Conservation (phyloP, 805 yeast species). For the Yamadazyma endophytica region DNA sequence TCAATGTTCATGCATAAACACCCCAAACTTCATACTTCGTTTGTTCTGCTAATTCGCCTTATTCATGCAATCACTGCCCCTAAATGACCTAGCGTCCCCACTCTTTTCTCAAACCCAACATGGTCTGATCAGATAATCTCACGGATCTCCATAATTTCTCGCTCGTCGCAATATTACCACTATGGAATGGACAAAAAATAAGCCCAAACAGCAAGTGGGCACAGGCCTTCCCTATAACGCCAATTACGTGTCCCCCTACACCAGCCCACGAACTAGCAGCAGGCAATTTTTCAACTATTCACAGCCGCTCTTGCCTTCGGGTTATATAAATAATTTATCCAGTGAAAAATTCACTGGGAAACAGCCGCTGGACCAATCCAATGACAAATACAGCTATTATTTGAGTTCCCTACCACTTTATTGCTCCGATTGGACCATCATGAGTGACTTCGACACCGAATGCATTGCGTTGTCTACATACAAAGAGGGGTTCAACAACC, state of each 20-base stretch:
- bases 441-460: conserved; percentile 29
- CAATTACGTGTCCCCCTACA: conserved; percentile 3
- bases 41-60: no score
- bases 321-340: neutral
- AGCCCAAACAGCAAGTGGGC: no score
- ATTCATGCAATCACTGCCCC: no score
- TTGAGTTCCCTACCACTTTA: conserved; percentile 28
- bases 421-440: conserved; percentile 31
- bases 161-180: no score
- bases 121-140: no score
- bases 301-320: conserved; percentile 12
- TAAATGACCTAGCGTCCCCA: no score
- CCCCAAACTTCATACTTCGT: no score
- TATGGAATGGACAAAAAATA: no score
- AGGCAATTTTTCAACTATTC: conserved; percentile 7
- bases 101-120: no score
- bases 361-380: conserved; percentile 1
- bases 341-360: neutral
- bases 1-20: no score
- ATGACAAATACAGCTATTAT: conserved; percentile 20
- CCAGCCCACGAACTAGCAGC: conserved; percentile 11
- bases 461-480: conserved; percentile 69
- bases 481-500: conserved; percentile 72
- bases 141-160: no score
- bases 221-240: no score